Evolutionary conservation across 2,329 filamentous ascomycete species (phyloP).

Genomic region (Neonectria neomacrospora): DNA sequence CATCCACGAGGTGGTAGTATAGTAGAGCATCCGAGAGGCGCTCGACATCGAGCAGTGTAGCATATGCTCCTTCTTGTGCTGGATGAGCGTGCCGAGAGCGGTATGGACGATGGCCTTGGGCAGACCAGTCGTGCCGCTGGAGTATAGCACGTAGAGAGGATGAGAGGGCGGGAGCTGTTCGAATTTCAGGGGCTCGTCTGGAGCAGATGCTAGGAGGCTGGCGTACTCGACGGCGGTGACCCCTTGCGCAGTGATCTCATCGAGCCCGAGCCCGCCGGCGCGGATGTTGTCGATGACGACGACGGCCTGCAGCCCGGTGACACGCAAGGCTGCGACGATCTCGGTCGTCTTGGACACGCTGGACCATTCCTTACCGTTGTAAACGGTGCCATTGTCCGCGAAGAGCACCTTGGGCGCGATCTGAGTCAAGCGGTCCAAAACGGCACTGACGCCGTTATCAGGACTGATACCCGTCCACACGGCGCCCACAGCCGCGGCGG

Average conservation of each 20-base stretch:
- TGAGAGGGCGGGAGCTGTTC: conserved; percentile 84
- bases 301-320: conserved; percentile 72
- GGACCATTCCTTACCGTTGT: conserved; percentile 92
- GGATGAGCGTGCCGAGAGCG: conserved; percentile 86
- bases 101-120: conserved; percentile 97
- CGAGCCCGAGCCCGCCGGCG: conserved; percentile 54
- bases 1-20: conserved; percentile 97
- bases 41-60: conserved; percentile 85
- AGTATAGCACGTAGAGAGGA: conserved; percentile 94
- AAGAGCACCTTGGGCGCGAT: conserved; percentile 87
- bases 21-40: conserved; percentile 85
- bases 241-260: conserved; percentile 53
- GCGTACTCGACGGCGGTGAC: conserved; percentile 58
- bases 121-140: conserved; percentile 85
- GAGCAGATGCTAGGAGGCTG: conserved; percentile 55
- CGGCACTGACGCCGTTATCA: conserved; percentile 90
- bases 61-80: conserved; percentile 96
- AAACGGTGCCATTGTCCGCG: conserved; percentile 86
- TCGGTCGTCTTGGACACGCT: conserved; percentile 82
- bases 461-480: conserved; percentile 95
- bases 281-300: conserved; percentile 78
- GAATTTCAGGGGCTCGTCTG: conserved; percentile 68
- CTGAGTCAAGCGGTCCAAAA: conserved; percentile 86
- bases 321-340: conserved; percentile 72
- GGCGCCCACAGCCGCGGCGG: conserved; percentile 82